Percentiles rank a stretch among this genome's conserved stretches.
phyloP scores from a whole-genome alignment of 2,329 filamentous ascomycete genomes.

The Fusarium buharicum region DNA sequence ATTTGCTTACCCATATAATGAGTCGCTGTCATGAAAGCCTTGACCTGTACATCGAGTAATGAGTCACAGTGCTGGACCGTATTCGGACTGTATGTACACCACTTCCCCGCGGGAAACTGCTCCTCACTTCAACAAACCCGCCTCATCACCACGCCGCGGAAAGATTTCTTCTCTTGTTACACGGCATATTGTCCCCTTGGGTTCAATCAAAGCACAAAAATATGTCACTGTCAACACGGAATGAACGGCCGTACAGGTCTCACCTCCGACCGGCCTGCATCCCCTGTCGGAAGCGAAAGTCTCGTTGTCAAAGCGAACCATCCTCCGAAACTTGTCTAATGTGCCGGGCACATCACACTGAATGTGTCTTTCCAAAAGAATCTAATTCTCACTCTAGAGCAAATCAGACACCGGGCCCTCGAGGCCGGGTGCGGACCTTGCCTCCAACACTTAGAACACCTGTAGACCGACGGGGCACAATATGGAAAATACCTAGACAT shows the following conservation, averaged over 20 bases:
- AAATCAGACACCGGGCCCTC: slow-evolving; percentile 25
- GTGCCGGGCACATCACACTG: slow-evolving; percentile 67
- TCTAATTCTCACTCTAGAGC: slow-evolving; percentile 40
- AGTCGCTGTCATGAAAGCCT: too few species aligned
- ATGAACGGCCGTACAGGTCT: slow-evolving; percentile 65
- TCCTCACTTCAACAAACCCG: neutral
- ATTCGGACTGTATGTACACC: neutral
- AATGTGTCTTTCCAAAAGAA: slow-evolving; percentile 63
- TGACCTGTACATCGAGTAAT: too few species aligned
- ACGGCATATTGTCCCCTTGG: too few species aligned
- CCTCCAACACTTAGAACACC: neutral
- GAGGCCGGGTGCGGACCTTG: slow-evolving; percentile 24
- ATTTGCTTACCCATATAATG: too few species aligned
- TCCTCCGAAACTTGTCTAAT: slow-evolving; percentile 64
- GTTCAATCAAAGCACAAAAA: neutral
- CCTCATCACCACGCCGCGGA: slow-evolving; percentile 3
- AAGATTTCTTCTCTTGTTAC: neutral
- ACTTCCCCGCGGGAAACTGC: slow-evolving; percentile 9
- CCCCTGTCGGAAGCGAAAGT: slow-evolving; percentile 69
- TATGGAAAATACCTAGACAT: neutral
- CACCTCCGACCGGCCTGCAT: slow-evolving; percentile 70
- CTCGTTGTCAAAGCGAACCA: slow-evolving; percentile 68
- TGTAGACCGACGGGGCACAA: neutral
- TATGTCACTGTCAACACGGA: slow-evolving; percentile 15
- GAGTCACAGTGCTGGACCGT: neutral